Conservation (phyloP, 2,329 filamentous ascomycete species). For the Aspergillus ibericus region DNA sequence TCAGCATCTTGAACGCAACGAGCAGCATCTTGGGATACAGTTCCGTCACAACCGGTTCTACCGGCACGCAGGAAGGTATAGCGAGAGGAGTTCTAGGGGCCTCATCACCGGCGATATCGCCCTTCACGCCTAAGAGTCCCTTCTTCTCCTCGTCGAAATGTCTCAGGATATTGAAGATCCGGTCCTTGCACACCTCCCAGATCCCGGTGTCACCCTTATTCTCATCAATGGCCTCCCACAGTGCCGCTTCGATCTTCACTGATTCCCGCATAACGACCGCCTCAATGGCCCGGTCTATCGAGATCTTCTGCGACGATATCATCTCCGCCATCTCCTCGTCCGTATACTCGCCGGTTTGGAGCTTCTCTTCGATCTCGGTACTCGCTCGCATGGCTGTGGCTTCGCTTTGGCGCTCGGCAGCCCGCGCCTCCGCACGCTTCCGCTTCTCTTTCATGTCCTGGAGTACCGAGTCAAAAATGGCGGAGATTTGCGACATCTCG, state of each 20-base stretch:
- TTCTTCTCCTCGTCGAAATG: constrained; percentile 23
- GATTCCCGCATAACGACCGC: constrained; percentile 32
- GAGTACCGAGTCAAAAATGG: constrained; percentile 27
- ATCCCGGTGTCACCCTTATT: constrained; percentile 36
- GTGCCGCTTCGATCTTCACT: constrained; percentile 31
- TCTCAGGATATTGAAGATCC: constrained; percentile 40
- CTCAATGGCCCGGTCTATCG: constrained; percentile 24
- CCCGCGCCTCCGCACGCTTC: not conserved
- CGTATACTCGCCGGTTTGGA: not conserved
- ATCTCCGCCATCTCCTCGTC: constrained; percentile 10
- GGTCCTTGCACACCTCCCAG: constrained; percentile 42
- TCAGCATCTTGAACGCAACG: constrained; percentile 42
- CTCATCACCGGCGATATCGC: not conserved
- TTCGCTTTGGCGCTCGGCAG: not conserved
- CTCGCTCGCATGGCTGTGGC: not conserved
- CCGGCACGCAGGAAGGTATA: constrained; percentile 34
- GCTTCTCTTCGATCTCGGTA: not conserved
- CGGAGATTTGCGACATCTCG: constrained; percentile 27
- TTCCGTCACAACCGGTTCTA: constrained; percentile 32
- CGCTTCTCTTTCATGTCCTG: constrained; percentile 16
- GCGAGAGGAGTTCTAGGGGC: constrained; percentile 18
- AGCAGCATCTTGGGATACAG: constrained; percentile 46
- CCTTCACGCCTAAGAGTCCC: not conserved
- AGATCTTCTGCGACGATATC: constrained; percentile 15
- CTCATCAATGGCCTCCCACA: constrained; percentile 29